Conservation (phyloP, 331 rosid species). For the Malus hybrid region DNA sequence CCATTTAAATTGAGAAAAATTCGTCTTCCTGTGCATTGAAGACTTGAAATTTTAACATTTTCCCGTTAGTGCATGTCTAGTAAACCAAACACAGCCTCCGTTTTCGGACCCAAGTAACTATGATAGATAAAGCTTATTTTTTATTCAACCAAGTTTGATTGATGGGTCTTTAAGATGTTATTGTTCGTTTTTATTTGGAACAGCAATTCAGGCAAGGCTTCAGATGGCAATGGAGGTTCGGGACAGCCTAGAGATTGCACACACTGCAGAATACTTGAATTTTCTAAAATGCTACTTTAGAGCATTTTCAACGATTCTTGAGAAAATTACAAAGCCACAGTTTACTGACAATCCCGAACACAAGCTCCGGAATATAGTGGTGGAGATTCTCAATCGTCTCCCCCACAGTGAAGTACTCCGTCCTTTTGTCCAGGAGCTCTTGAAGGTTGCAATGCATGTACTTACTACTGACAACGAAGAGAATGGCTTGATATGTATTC, state of each 20-base stretch:
- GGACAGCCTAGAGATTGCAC: slow-evolving; percentile 91
- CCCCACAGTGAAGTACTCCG: slow-evolving; percentile 96
- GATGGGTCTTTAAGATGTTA: neutral
- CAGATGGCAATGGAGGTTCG: slow-evolving; percentile 94
- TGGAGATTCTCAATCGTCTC: slow-evolving; percentile 84
- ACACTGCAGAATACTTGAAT: slow-evolving; percentile 87
- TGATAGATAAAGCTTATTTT: neutral
- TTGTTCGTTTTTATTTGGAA: neutral
- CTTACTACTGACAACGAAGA: slow-evolving; percentile 88
- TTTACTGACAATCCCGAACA: slow-evolving; percentile 70
- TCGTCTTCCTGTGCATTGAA: neutral
- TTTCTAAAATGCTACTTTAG: slow-evolving; percentile 79
- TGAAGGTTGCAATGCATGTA: slow-evolving; percentile 91
- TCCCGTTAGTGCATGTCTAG: neutral
- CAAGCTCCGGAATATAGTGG: slow-evolving; percentile 77
- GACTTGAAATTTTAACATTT: neutral
- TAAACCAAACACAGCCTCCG: neutral
- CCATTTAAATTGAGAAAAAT: neutral
- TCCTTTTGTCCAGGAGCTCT: slow-evolving; percentile 86
- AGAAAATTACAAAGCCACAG: slow-evolving; percentile 76
- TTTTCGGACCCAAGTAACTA: neutral
- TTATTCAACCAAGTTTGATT: neutral
- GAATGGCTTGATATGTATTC: slow-evolving; percentile 73
- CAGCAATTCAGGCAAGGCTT: slow-evolving; percentile 67
- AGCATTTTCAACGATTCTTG: slow-evolving; percentile 62